Percentiles rank a stretch among this genome's conserved stretches.
phyloP scores from a whole-genome alignment of 495 filamentous ascomycete genomes.

The Aspergillus egyptiacus region DNA sequence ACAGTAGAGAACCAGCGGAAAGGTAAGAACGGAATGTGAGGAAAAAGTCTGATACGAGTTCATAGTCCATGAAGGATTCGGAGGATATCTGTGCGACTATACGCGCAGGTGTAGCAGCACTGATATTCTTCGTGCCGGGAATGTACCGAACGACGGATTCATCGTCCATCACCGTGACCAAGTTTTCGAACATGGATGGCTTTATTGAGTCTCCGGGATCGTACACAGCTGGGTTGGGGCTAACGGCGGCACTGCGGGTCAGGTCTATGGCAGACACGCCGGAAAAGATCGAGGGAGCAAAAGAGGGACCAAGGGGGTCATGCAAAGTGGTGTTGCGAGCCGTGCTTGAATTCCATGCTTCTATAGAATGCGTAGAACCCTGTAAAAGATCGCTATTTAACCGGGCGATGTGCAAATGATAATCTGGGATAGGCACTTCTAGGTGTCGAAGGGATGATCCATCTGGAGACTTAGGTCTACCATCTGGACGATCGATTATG shows the following conservation, averaged over 20 bases:
- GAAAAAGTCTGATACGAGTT: conserved; percentile 96
- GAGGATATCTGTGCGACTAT: conserved; percentile 98
- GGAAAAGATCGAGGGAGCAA: conserved; percentile 44
- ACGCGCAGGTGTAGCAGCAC: conserved; percentile 83
- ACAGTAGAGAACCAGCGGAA: conserved; percentile 65
- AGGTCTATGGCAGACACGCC: conserved; percentile 39
- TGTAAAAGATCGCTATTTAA: conserved; percentile 82
- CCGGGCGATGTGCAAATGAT: conserved; percentile 74
- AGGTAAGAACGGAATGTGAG: conserved; percentile 88
- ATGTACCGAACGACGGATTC: conserved; percentile 81
- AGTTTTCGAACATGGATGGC: conserved; percentile 66
- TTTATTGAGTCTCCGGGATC: conserved; percentile 44
- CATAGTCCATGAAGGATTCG: conserved; percentile 92
- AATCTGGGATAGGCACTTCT: conserved; percentile 79
- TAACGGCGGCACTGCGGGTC: conserved; percentile 24
- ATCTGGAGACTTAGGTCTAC: conserved; percentile 63
- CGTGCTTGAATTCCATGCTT: conserved; percentile 20
- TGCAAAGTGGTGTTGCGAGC: conserved; percentile 20
- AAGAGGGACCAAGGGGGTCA: conserved; percentile 29
- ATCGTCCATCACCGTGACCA: conserved; percentile 69
- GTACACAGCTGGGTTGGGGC: conserved; percentile 38
- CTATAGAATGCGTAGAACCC: conserved; percentile 57
- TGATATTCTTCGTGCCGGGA: conserved; percentile 62
- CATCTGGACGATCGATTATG: conserved; percentile 71
- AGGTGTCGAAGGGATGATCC: conserved; percentile 52